Base-by-base conservation (phyloP, 116 monocot species). In the Iris pallida region DNA sequence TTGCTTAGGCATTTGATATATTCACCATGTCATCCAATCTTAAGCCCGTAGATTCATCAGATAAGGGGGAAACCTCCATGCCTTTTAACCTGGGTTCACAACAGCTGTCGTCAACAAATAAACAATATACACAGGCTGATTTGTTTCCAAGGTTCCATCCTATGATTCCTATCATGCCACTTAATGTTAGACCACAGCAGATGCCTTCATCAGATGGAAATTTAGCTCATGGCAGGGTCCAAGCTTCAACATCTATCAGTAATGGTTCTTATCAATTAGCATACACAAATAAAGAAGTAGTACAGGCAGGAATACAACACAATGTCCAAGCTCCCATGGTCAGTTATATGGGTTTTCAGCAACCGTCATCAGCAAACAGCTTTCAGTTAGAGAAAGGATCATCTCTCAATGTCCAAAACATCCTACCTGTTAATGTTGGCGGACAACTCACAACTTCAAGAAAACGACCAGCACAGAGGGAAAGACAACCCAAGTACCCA, bases 401-500 rank as follows among this genome's bases (percentile, higher is more conserved):
- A 11, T 71, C 56, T 4, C 59, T 63, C 5, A 69, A 47, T 20
- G 59, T 67, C 40, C 73, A 70, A 11, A 68, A 71, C 16, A 61
- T 65, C 10, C 57, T 63, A 57, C 43, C 68, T 15, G 30, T 42
- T 55, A 78, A 56, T 74, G 11, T 19, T 49, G 70, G 67, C 7
- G 18, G 68, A 54, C 72, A 61, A 47, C 48, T 52, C 3, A 65
- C 49, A 11, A 57, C 66, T 16, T 20, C 56, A 55, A 69, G 61
- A 56, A 85, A 79, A 57, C 66, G 66, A 6, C 51, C 70, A 20
- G 40, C 53, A 40, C 84, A 64, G 42, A 76, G 66, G 47, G 61
- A 69, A 61, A 58, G 67, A 55, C 73, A 80, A 44, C 68, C 80
- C 45, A 92, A 83, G 71, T 7, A 55, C 20, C 81, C 74, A 46